Conservation (phyloP, 2,329 filamentous ascomycete genomes). For the Sarocladiaceae sp. region DNA sequence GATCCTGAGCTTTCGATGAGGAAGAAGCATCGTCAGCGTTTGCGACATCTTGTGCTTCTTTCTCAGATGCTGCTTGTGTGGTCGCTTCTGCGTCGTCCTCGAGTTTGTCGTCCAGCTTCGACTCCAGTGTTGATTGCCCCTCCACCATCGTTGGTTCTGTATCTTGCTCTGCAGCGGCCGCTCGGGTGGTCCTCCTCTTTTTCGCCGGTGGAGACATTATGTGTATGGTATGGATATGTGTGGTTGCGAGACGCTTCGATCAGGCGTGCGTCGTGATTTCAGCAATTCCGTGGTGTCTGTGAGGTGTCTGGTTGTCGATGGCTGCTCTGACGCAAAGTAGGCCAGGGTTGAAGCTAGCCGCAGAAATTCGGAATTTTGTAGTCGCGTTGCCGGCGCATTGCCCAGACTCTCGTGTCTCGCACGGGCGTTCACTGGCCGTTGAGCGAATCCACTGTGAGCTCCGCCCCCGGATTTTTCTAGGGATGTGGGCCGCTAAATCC, state of each 20-base stretch:
- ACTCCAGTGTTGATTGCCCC: background rate
- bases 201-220: conserved; percentile 24
- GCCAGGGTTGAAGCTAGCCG: background rate
- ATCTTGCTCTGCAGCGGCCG: conserved; percentile 9
- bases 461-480: conserved; percentile 7
- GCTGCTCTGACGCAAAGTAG: background rate
- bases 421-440: background rate
- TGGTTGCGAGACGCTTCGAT: background rate
- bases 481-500: conserved; percentile 4
- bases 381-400: background rate
- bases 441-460: background rate
- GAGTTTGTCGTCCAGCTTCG: background rate
- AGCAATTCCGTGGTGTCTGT: background rate
- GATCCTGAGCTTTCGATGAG: conserved; percentile 52
- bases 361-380: conserved; percentile 2
- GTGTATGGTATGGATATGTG: too few species aligned
- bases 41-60: conserved; percentile 16
- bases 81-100: too few species aligned
- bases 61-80: background rate
- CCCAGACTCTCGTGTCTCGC: background rate
- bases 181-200: conserved; percentile 19
- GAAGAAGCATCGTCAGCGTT: conserved; percentile 11
- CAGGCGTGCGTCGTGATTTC: background rate
- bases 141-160: background rate
- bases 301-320: background rate